A percentile compares a stretch with the other conserved stretches of the same genome.
Evolutionary conservation across 2,329 filamentous ascomycete genomes (phyloP).

Genomic region (Esteya vermicola): DNA sequence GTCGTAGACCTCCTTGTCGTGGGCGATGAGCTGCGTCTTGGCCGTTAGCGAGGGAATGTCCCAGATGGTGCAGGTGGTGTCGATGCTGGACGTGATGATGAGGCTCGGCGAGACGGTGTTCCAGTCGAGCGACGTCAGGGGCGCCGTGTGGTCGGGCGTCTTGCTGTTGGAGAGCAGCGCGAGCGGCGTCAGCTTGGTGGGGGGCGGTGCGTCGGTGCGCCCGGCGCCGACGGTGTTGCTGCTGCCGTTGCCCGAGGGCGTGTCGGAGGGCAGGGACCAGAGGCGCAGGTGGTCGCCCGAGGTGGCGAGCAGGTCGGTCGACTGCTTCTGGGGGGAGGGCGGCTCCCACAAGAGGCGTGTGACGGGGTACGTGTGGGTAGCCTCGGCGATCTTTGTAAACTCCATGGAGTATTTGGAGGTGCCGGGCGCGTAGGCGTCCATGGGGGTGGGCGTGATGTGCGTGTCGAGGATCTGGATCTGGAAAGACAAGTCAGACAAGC

Average conservation of each 20-base stretch:
- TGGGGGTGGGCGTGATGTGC: constrained; percentile 56
- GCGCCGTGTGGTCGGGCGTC: constrained; percentile 93
- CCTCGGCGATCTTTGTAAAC: constrained; percentile 87
- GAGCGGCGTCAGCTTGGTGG: constrained; percentile 77
- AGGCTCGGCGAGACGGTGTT: constrained; percentile 93
- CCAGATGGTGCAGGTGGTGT: constrained; percentile 99
- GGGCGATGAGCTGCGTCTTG: constrained; percentile 95
- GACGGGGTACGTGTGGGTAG: constrained; percentile 94
- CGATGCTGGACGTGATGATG: constrained; percentile 97
- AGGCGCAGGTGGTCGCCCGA: constrained; percentile 87
- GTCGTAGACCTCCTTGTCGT: constrained; percentile 98
- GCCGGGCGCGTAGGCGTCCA: constrained; percentile 55
- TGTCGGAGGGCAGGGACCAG: constrained; percentile 74
- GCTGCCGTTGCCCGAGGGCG: constrained; percentile 42
- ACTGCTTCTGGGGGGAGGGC: constrained; percentile 85
- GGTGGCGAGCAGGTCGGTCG: constrained; percentile 85
- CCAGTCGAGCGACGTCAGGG: constrained; percentile 93
- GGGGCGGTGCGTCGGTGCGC: constrained; percentile 35
- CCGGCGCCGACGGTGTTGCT: constrained; percentile 20
- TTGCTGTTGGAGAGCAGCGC: constrained; percentile 95
- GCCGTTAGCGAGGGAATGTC: constrained; percentile 95
- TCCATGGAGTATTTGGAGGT: constrained; percentile 66
- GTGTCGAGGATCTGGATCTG: constrained; percentile 96
- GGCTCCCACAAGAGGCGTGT: constrained; percentile 94
- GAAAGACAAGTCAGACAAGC: constrained; percentile 9